Conservation (phyloP, 2,329 filamentous ascomycete genomes). For the Lanzia echinophila region DNA sequence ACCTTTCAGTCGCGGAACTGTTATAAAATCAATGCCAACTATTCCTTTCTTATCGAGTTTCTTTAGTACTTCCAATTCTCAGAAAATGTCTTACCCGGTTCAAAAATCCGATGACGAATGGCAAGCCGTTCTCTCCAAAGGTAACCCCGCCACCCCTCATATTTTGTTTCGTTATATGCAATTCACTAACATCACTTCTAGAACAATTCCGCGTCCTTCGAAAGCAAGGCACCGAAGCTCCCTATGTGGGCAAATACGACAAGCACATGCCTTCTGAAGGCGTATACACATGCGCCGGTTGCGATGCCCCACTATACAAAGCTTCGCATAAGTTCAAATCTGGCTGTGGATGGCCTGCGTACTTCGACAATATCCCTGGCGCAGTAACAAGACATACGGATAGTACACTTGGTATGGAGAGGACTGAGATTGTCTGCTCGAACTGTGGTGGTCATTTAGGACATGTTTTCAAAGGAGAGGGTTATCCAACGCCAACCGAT, state of each 20-base stretch:
- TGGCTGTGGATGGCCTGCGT: conserved; percentile 95
- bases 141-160: conserved; percentile 32
- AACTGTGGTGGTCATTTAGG: conserved; percentile 92
- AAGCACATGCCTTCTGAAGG: conserved; percentile 73
- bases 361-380: conserved; percentile 90
- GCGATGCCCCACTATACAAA: conserved; percentile 82
- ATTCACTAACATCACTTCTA: conserved; percentile 35
- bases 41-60: conserved; percentile 74
- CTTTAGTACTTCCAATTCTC: conserved; percentile 53
- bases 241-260: conserved; percentile 77
- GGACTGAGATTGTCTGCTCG: conserved; percentile 89
- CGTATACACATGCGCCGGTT: conserved; percentile 82
- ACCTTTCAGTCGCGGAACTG: conserved; percentile 33
- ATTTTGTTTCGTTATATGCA: conserved; percentile 16
- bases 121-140: conserved; percentile 73
- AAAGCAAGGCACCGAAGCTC: conserved; percentile 81
- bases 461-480: conserved; percentile 88
- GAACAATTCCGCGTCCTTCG: conserved; percentile 95
- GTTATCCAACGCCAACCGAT: conserved; percentile 77
- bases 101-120: conserved; percentile 78
- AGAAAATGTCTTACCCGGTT: conserved; percentile 68
- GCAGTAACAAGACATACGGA: conserved; percentile 82
- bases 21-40: conserved; percentile 60
- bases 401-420: conserved; percentile 67
- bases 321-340: conserved; percentile 93